Evolutionary conservation across 495 filamentous ascomycete species (phyloP), one percentile per base, ranked within the genome.

Genomic region (Talaromyces stipitatus): DNA sequence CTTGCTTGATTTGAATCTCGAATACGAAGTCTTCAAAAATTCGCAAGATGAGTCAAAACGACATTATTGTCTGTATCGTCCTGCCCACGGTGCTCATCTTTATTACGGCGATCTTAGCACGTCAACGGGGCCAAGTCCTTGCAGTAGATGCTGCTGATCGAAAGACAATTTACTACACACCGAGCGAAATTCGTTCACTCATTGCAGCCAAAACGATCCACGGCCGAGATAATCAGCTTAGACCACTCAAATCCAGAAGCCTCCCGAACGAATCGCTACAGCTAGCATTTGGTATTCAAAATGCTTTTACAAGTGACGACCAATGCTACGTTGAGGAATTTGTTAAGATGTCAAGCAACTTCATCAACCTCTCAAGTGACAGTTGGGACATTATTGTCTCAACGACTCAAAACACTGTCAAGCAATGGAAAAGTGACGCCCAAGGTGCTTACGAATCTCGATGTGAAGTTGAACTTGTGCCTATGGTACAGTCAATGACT

Each of bases 271-370:
- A 60, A 4, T 68, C 79, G 10, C 72, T 88, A 0, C 58, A 71
- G 0, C 23, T 48, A 0, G 73, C 77, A 0, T 89, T 88, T 62
- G 76, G 72, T 0, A 82, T 90, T 41, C 61, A 81, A 26, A 88
- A 87, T 61, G 75, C 79, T 0, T 87, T 89, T 23, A 89, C 85
- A 4, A 85, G 80, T 1, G 57, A 24, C 0, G 67, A 80, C 14
- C 10, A 58, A 0, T 0, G 28, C 0, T 59, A 65, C 3, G 70
- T 78, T 50, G 55, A 62, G 3, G 6, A 60, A 0, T 88, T 87
- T 55, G 58, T 76, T 1, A 55, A 26, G 1, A 29, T 29, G 4
- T 70, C 74, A 0, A 66, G 53, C 1, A 2, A 50, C 0, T 45
- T 64, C 6, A 61, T 82, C 28, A 67, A 61, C 12, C 47, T 61